Base-by-base conservation (phyloP, 352 stramenopile species). In the Phytophthora sansomeana region DNA sequence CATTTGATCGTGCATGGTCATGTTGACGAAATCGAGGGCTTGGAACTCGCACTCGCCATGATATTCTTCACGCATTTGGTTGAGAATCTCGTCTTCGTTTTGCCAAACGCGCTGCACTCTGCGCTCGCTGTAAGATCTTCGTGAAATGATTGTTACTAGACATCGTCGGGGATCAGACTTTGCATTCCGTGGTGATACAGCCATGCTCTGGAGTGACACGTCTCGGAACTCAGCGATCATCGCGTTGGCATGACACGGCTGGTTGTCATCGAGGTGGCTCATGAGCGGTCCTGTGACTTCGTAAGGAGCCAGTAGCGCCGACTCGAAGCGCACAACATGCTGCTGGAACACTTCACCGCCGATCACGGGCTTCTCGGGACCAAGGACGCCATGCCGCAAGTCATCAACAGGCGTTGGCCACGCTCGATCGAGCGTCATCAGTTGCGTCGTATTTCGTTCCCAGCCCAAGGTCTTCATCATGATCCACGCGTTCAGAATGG, bases 1-100 rank as follows among this genome's bases (percentile, higher is more conserved):
- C 74, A 93, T 93, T 57, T 93, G 83, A 26, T 89, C 67, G 14
- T 56, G 26, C 14, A 90, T 76, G 14, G 75, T 63, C 36, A 89
- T 60, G 10, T 73, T 70, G 4, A 82, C 81, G 56, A 91, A 91
- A 44, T 93, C 85, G 36, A 91, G 42, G 16, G 73, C 75, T 50
- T 87, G 65, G 38, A 90, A 80, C 29, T 74, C 54, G 57, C 53
- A 77, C 52, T 68, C 65, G 19, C 56, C 67, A n/a, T 36, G 61
- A 33, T 83, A 83, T 1, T 77, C 68, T 24, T 64, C 47, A 3
- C 72, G 72, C 80, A 89, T 86, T 4, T n/a, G 19, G 4, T 26
- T 13, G 19, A 84, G 28, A 6, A 89, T 55, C 48, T 84, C 74
- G 46, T 79, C 71, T 47, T 89, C 83, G 41, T 90, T 91, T 28